A percentile compares a stretch with the other conserved stretches of the same genome.
Evolutionary conservation across 495 filamentous ascomycete species (phyloP).

Genomic region (Usnea hakonensis): DNA sequence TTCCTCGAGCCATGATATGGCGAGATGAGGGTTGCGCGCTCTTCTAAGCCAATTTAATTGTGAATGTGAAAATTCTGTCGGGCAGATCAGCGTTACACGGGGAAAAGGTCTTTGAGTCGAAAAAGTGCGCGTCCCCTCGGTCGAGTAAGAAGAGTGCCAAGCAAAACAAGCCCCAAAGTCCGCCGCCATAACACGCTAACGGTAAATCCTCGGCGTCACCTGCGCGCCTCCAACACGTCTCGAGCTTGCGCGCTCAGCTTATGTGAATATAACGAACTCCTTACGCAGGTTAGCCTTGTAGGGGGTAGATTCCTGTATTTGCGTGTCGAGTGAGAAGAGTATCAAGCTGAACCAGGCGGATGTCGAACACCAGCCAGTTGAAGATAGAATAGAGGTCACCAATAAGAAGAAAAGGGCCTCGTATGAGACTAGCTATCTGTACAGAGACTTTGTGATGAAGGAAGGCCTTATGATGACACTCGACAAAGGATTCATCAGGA

Average conservation of each 20-base stretch:
- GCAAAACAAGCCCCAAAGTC: conserved; percentile 6
- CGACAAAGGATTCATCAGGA: too few species aligned
- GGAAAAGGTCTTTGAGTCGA: neutral
- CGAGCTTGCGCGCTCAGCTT: neutral
- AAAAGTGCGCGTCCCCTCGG: conserved; percentile 1
- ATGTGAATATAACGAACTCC: neutral
- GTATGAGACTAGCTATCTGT: too few species aligned
- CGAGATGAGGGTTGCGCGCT: neutral
- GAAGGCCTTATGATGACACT: too few species aligned
- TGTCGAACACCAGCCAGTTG: too few species aligned
- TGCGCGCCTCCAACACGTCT: neutral
- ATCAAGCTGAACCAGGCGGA: too few species aligned
- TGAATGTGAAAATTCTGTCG: neutral
- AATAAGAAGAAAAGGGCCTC: too few species aligned
- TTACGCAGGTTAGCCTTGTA: too few species aligned
- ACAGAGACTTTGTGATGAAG: too few species aligned
- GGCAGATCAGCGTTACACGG: neutral
- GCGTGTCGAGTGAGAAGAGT: too few species aligned
- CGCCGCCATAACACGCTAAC: neutral
- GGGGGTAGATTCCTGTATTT: too few species aligned
- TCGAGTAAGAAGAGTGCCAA: conserved; percentile 1
- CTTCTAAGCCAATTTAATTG: neutral
- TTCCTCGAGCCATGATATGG: conserved; percentile 13
- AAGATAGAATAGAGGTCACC: too few species aligned
- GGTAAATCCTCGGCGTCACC: conserved; percentile 4